These are phyloP conservation scores for Datura wrightii DNA, from an alignment of 257 asterid species.

Conservation along the genomic window DNA sequence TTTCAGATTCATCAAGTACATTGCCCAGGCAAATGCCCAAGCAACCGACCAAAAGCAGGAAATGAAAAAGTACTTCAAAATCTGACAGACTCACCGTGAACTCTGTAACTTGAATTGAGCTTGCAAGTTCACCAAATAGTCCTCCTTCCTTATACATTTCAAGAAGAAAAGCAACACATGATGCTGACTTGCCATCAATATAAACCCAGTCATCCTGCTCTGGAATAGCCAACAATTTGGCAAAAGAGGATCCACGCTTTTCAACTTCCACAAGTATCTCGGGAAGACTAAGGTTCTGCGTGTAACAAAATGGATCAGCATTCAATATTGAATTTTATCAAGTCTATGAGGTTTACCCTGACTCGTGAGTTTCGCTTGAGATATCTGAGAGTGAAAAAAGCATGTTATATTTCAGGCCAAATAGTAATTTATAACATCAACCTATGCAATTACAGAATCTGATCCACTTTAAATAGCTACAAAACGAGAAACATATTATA, in stretches of 20 bases:
- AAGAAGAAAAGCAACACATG: constrained; percentile 89
- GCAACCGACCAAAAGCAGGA: not conserved
- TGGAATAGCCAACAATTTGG: constrained; percentile 76
- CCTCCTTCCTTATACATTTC: constrained; percentile 95
- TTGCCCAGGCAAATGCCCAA: not conserved
- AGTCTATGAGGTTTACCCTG: not conserved
- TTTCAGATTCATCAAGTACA: not conserved
- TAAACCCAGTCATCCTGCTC: constrained; percentile 91
- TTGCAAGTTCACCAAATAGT: constrained; percentile 70
- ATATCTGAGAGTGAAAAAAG: not conserved
- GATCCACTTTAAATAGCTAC: not conserved
- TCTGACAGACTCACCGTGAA: constrained; percentile 71
- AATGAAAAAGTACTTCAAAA: not conserved
- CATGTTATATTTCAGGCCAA: not conserved
- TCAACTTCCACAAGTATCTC: constrained; percentile 88
- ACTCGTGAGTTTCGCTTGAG: not conserved
- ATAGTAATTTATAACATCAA: not conserved
- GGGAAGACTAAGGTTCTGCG: constrained; percentile 74
- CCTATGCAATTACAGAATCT: not conserved
- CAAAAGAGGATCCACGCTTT: constrained; percentile 85
- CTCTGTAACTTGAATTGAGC: constrained; percentile 85
- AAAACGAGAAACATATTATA: not conserved
- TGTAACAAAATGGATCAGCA: not conserved
- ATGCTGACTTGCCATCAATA: constrained; percentile 81
- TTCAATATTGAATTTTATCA: not conserved